Conservation (phyloP, 306 rosid species). For the Luffa aegyptiaca region DNA sequence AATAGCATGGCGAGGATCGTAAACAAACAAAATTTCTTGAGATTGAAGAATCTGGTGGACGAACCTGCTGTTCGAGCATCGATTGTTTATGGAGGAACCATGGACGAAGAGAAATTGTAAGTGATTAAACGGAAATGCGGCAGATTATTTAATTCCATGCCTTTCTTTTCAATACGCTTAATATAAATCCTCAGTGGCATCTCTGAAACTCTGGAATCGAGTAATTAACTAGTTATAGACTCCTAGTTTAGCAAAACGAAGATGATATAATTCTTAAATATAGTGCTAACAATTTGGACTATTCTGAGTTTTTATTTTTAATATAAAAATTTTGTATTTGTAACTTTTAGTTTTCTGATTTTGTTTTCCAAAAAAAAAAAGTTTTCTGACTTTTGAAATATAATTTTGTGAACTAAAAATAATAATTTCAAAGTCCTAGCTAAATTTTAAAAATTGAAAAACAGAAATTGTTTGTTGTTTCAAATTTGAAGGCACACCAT, state of each 20-base stretch:
- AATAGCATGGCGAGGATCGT: constrained; percentile 45
- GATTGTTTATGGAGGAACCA: constrained; percentile 51
- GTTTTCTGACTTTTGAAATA: neutral
- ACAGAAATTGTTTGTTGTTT: no score
- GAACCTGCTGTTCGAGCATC: constrained; percentile 37
- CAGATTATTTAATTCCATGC: neutral
- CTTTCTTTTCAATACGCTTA: neutral
- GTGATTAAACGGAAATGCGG: neutral
- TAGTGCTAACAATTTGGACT: neutral
- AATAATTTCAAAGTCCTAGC: neutral
- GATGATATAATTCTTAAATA: neutral
- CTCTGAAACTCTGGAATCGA: neutral
- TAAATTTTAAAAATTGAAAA: no score
- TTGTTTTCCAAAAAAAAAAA: no score
- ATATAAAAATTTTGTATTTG: neutral
- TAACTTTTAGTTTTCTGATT: neutral
- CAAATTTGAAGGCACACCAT: neutral
- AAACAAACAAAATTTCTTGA: constrained; percentile 33
- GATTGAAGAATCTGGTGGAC: constrained; percentile 34
- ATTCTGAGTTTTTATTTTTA: neutral
- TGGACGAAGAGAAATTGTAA: constrained; percentile 55
- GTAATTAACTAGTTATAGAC: neutral
- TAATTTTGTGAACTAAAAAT: neutral
- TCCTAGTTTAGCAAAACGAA: neutral
- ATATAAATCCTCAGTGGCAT: neutral